Base-by-base conservation (phyloP, 1,284 basidiomycete genomes). In the Ustilago esculenta region DNA sequence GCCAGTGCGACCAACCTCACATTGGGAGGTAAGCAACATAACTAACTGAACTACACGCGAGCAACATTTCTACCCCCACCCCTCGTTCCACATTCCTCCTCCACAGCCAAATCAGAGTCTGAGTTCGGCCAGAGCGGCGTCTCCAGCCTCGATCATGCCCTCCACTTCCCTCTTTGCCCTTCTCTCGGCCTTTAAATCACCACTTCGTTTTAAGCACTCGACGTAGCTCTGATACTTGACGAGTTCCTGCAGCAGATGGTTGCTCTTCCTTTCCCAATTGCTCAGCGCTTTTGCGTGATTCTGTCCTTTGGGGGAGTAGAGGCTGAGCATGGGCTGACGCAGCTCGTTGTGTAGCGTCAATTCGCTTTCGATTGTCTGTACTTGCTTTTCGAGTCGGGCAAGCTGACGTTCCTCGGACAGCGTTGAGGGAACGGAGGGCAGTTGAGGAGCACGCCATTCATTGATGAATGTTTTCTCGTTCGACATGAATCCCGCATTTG, bases 181-280 rank as follows among this genome's bases (percentile, higher is more conserved):
- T 33, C 63, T 63, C 15, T 76, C 72, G 3, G 59, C 61, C 39
- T 64, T 64, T 6, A 63, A 20, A 29, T 71, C 56, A 15, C 33
- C 49, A 32, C 72, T 66, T 17, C 35, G 37, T 20, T 29, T 45
- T 15, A 98, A 85, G 7, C 91, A 90, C 65, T 96, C 92, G 58
- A 94, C 89, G 82, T 98, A 98, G n/a, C 90, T 90, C 49, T 92
- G 89, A 83, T 96, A 98, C 82, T 98, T 98, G 81, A 93, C 90
- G 44, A 93, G 91, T 83, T 98, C 95, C 14, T 90, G 88, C 52
- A 94, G 85, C 37, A 98, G 84, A 81, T 92, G 92, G 77, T 91
- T 89, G 8, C 90, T 92, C 81, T 92, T 94, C 75, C 89, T 89
- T 81, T 92, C 90, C 93, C 94, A 98, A 81, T 98, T 98, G 49